Evolutionary conservation across 164 flowering plant species (phyloP), one percentile per base, ranked within the genome.

Genomic region (Sextonia rubra): DNA sequence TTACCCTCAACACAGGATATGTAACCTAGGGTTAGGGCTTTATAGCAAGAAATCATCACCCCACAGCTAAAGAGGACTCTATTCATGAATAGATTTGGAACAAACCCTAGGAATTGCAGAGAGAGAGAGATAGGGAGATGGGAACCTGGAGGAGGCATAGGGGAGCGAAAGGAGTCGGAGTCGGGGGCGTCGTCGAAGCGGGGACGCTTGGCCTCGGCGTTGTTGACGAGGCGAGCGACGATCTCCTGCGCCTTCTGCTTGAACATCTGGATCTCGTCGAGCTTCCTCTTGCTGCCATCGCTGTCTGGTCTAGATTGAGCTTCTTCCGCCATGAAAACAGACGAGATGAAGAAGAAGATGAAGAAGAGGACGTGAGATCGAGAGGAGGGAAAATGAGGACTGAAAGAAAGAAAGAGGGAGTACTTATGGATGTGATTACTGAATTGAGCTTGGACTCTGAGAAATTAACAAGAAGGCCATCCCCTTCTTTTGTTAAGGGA

Each of bases 161-260:
- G 27, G 18, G 71, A 7, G 58, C 58, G 58, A 20, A 23, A 22
- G n/a, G 75, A 52, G 49, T 75, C 79, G 69, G 47, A 79, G 44
- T 14, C 85, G 80, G 71, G 80, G 78, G 47, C 62, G 74, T 84
- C 84, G n/a, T 93, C 99, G 63, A 84, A 79, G 72, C 92, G 86
- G 52, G 93, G 84, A 4, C 94, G 89, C 81, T 92, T 94, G 2
- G 88, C 87, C 29, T 89, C 98, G 15, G 85, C 85, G 77, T 73
- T 82, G 73, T 72, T 84, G 68, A 86, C 74, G 47, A 91, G 77
- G 17, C 97, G 88, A 73, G 95, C 89, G 0, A 94, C 98, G 78
- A 93, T 89, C 85, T 91, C 93, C 83, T 93, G 95, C 0, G 92
- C 98, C 11, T 84, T 80, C 77, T 87, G 94, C 83, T 93, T 93